Evolutionary conservation across 805 yeast genomes (phyloP), one percentile per base, ranked within the genome.

Genomic region (Yamadazyma ubonensis): DNA sequence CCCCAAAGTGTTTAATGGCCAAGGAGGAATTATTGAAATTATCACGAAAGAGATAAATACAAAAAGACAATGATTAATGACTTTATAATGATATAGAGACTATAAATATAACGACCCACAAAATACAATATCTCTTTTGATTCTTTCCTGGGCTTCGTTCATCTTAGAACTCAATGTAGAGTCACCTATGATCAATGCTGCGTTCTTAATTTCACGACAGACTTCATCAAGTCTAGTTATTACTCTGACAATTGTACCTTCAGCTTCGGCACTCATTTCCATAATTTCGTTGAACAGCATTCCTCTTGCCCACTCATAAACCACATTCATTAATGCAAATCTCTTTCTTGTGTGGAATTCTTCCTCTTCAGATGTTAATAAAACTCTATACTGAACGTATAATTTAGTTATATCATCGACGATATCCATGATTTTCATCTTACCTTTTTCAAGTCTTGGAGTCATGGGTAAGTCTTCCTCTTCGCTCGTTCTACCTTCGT

Each of bases 271-370:
- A 42, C 96, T 86, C 48, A 88, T 74, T 44, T 79, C 83, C 83
- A 90, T 93, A 48, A 93, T 91, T 42, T 88, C 95, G 48, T 84
- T 83, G 68, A 93, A 93, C 0, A 95, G 75, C 72, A 69, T 75
- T 2, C 99, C 99, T 49, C 95, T 74, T 1, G 98, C 96, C 99
- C 99, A 93, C 63, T 93, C 97, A 59, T 91, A 93, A 4, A 91
- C 96, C 9, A 88, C 96, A 58, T 89, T 91, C 63, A 88, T 86
- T 54, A 93, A 71, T 0, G 91, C 96, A 62, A 93, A 93, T 50
- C 98, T 71, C 52, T 87, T 83, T 48, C 83, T 76, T 41, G 87
- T 95, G 48, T 83, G 65, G 54, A 91, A 93, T 44, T 83, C 85
- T 36, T 82, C 83, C 52, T 91, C 98, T 38, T 90, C 98, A 8